A percentile compares a stretch with the other conserved stretches of the same genome.
Evolutionary conservation across 768 basidiomycete species (phyloP).

Genomic region (Tubosaeta sp.): DNA sequence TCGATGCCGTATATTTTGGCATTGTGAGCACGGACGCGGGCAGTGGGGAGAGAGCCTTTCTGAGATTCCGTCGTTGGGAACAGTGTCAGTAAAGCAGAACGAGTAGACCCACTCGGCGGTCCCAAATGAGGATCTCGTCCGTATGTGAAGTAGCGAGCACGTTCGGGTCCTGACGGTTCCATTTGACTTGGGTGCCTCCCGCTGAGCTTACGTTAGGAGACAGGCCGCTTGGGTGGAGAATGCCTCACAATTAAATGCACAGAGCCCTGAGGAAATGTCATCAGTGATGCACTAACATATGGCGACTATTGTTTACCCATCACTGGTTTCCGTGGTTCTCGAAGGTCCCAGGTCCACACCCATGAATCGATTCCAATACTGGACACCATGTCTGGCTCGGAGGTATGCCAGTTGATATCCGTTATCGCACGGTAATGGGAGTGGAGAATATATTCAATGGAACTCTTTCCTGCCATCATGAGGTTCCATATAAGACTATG

Average conservation of each 20-base stretch:
- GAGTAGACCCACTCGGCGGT: constrained; percentile 64
- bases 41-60: constrained; percentile 86
- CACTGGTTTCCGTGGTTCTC: constrained; percentile 63
- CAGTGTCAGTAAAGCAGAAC: background rate
- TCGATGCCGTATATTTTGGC: constrained; percentile 97
- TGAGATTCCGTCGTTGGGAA: constrained; percentile 27
- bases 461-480: constrained; percentile 63
- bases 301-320: constrained; percentile 41
- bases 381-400: constrained; percentile 78
- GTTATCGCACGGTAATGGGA: constrained; percentile 95
- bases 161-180: constrained; percentile 86
- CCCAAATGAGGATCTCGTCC: constrained; percentile 90
- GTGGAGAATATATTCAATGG: constrained; percentile 79
- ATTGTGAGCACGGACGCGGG: constrained; percentile 73
- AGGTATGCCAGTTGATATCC: constrained; percentile 96
- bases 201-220: constrained; percentile 38
- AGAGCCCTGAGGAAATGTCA: constrained; percentile 39
- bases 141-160: constrained; percentile 87
- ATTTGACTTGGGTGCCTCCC: constrained; percentile 93
- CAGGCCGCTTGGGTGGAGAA: background rate
- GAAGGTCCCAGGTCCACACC: constrained; percentile 92
- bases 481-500: constrained; percentile 91
- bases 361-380: constrained; percentile 94
- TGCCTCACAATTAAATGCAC: constrained; percentile 50
- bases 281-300: background rate